Percentiles rank a stretch among this genome's conserved stretches.
These are phyloP conservation scores for Rhodotorula mucilaginosa DNA, from an alignment of 1,284 basidiomycete genomes.

Conservation along the genomic window DNA sequence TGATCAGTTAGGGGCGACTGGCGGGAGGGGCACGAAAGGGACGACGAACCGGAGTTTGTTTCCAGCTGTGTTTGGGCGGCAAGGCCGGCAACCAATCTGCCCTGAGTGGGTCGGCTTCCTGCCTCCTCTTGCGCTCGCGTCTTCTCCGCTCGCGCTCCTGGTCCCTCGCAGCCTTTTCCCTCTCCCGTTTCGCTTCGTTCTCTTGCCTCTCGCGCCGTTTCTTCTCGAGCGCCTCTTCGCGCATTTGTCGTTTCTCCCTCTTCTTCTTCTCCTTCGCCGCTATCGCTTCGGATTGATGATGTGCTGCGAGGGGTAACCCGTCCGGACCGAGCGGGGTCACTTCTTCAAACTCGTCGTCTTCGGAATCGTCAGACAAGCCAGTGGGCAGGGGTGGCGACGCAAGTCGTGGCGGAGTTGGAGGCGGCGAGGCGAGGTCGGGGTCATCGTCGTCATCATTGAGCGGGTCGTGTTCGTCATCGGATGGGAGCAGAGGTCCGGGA, in stretches of 20 bases:
- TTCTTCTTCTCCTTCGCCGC: not conserved
- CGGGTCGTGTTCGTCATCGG: slow-evolving; percentile 21
- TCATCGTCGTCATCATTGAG: not conserved
- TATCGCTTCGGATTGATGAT: not conserved
- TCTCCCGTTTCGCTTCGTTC: not conserved
- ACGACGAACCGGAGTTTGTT: slow-evolving; percentile 32
- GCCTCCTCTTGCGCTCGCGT: slow-evolving; percentile 9
- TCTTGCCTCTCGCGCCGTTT: not conserved
- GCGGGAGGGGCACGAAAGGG: not conserved
- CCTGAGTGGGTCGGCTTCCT: slow-evolving; percentile 15
- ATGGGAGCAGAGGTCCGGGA: slow-evolving; percentile 6
- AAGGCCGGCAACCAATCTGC: slow-evolving; percentile 22
- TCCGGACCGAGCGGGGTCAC: slow-evolving; percentile 15
- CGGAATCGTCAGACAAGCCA: slow-evolving; percentile 6
- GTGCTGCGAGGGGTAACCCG: not conserved
- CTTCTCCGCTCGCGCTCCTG: slow-evolving; percentile 18
- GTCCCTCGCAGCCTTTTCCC: not conserved
- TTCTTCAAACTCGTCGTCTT: slow-evolving; percentile 29
- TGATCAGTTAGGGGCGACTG: not conserved
- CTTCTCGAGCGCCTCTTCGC: not conserved
- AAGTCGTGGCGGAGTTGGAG: not conserved
- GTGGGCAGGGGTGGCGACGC: not conserved
- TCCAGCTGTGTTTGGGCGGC: slow-evolving; percentile 36
- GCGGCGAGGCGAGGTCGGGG: not conserved
- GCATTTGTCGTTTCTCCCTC: not conserved